Percentiles rank a stretch among this genome's conserved stretches.
Evolutionary conservation across 2,329 filamentous ascomycete species (phyloP).

Genomic region (Graphium sp.): DNA sequence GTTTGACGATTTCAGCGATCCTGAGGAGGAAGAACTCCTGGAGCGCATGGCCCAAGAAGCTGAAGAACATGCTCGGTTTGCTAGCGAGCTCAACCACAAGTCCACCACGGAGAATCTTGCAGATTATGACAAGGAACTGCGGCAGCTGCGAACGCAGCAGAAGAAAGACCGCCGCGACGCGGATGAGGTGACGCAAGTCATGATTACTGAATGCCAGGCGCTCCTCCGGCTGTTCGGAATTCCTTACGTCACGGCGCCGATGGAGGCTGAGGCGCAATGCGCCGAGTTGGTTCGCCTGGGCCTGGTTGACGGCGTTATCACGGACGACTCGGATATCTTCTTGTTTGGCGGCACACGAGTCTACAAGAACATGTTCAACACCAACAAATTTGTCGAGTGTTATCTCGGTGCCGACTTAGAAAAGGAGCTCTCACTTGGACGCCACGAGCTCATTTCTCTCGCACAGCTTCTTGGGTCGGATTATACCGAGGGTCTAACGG

Average conservation of each 20-base stretch:
- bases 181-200: slow-evolving; percentile 90
- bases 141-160: slow-evolving; percentile 77
- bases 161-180: slow-evolving; percentile 92
- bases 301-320: slow-evolving; percentile 92
- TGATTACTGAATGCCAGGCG: slow-evolving; percentile 90
- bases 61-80: slow-evolving; percentile 87
- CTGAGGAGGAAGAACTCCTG: slow-evolving; percentile 82
- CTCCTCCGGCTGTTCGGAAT: slow-evolving; percentile 81
- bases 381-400: slow-evolving; percentile 94
- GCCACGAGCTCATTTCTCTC: slow-evolving; percentile 75
- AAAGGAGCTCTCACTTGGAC: slow-evolving; percentile 72
- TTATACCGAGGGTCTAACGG: slow-evolving; percentile 83
- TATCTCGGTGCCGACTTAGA: slow-evolving; percentile 75
- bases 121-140: slow-evolving; percentile 77
- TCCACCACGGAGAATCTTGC: slow-evolving; percentile 51
- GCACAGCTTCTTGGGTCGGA: slow-evolving; percentile 87
- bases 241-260: slow-evolving; percentile 91
- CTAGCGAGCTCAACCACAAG: slow-evolving; percentile 69
- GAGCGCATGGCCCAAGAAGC: slow-evolving; percentile 76
- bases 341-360: slow-evolving; percentile 90
- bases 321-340: slow-evolving; percentile 92
- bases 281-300: slow-evolving; percentile 75
- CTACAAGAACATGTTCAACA: slow-evolving; percentile 99
- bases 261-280: slow-evolving; percentile 98
- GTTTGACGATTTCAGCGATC: slow-evolving; percentile 63